Evolutionary conservation across 352 stramenopile genomes (phyloP), one percentile per base, ranked within the genome.

Genomic region (Globisporangium uncinulatum): DNA sequence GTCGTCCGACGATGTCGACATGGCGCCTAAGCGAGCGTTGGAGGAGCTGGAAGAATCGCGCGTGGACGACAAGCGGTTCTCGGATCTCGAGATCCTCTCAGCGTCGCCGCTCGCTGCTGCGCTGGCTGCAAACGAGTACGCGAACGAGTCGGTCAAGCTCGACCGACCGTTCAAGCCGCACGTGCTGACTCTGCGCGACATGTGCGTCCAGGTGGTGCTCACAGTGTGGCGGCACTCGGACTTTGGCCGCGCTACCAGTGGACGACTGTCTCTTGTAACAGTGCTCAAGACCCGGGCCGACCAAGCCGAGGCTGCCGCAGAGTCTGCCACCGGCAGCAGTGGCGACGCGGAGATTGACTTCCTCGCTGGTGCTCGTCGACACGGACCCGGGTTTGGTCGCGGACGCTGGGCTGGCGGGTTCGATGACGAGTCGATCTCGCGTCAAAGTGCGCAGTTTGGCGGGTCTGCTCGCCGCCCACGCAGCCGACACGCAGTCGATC

Each of bases 281-380:
- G 67, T 95, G 44, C 54, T 95, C 42, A 91, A 89, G 44, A 87
- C 89, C 55, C 82, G 83, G 8, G 65, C 91, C 42, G 76, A 89
- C 54, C 69, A 61, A 20, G 62, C 67, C 4, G 68, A 81, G 58
- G 10, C 50, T 2, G 56, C 67, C 5, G 36, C 21, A 3, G 51
- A 48, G n/a, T 14, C 24, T 20, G 29, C 34, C 39, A 45, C 31
- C 34, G 1, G 34, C 43, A 21, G 51, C 20, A 54, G 54, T 19
- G 62, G 53, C 1, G 65, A 74, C 46, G 61, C 52, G 13, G 74
- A 70, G 39, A 65, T 65, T 46, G 69, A 71, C 19, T 63, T 76
- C 32, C 14, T 61, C 49, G 21, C 54, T 17, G 57, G 55, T 6
- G 56, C 56, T n/a, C 72, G 62, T 42, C 54, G 61, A 46, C 74